Conservation (phyloP, 805 yeast species). For the Metschnikowia cubensis region DNA sequence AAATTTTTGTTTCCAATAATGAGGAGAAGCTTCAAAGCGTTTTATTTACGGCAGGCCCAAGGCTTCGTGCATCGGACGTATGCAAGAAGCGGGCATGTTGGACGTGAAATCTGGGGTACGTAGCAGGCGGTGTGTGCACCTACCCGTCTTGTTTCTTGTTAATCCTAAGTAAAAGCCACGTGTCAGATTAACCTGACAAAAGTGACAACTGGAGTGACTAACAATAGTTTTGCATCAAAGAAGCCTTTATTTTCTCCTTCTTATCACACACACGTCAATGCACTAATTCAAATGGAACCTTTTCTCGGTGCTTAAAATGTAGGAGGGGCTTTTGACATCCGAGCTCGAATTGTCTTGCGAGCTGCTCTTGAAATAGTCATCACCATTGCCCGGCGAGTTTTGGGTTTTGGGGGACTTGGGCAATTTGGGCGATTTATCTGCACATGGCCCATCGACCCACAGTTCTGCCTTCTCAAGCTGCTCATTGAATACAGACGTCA, state of each 20-base stretch:
- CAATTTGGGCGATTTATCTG: background rate
- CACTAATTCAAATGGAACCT: background rate
- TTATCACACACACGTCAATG: too few species aligned
- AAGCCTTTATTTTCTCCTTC: too few species aligned
- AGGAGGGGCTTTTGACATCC: background rate
- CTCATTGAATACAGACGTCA: constrained; percentile 80
- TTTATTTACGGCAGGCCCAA: background rate
- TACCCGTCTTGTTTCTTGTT: background rate
- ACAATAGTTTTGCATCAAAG: too few species aligned
- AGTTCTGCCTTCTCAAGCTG: constrained; percentile 80
- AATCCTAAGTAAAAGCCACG: background rate
- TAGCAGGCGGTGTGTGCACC: background rate
- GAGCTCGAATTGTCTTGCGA: background rate
- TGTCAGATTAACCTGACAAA: background rate
- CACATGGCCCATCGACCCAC: constrained; percentile 54
- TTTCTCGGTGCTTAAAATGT: background rate
- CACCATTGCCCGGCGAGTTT: background rate
- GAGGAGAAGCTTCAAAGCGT: background rate
- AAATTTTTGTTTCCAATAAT: background rate
- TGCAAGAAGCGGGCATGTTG: background rate
- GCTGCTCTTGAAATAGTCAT: background rate
- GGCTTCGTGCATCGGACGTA: background rate
- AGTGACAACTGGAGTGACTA: too few species aligned
- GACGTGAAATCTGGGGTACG: background rate
- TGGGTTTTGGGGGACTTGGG: background rate